phyloP scores from a whole-genome alignment of 2,329 filamentous ascomycete species.

The Thermochaetoides dissita region DNA sequence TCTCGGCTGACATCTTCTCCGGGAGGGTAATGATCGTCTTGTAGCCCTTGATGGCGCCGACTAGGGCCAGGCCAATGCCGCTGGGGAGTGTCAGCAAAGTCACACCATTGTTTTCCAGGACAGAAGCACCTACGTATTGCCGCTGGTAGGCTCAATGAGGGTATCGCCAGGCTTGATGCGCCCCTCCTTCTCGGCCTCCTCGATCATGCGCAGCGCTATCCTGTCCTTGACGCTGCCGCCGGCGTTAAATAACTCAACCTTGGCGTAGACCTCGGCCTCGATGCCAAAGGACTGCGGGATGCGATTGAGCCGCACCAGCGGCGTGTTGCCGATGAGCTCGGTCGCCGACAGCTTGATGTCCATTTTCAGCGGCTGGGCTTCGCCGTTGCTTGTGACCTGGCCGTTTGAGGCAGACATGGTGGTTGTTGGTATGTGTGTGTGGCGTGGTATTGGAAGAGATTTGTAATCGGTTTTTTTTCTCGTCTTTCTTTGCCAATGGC shows the following conservation, averaged over 20 bases:
- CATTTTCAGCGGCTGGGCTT: slow-evolving; percentile 10
- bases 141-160: slow-evolving; percentile 92
- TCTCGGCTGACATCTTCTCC: slow-evolving; percentile 98
- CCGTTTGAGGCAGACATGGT: slow-evolving; percentile 7
- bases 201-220: slow-evolving; percentile 93
- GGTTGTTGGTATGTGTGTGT: background rate
- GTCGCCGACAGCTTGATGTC: slow-evolving; percentile 42
- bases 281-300: slow-evolving; percentile 84
- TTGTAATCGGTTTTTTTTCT: background rate
- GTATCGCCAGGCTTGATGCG: slow-evolving; percentile 96
- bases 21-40: slow-evolving; percentile 97
- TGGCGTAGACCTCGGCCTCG: slow-evolving; percentile 77
- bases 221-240: slow-evolving; percentile 89
- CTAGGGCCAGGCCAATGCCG: slow-evolving; percentile 86
- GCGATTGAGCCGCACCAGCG: slow-evolving; percentile 86
- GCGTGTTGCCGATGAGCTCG: slow-evolving; percentile 88
- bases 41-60: slow-evolving; percentile 92
- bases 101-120: slow-evolving; percentile 12
- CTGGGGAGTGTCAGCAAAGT: slow-evolving; percentile 22
- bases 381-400: slow-evolving; percentile 1
- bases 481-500: no score
- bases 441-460: background rate
- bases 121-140: slow-evolving; percentile 56
- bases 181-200: slow-evolving; percentile 80
- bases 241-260: slow-evolving; percentile 86